These are phyloP conservation scores for Durotheca rogersii DNA, from an alignment of 495 filamentous ascomycete genomes.

Conservation along the genomic window DNA sequence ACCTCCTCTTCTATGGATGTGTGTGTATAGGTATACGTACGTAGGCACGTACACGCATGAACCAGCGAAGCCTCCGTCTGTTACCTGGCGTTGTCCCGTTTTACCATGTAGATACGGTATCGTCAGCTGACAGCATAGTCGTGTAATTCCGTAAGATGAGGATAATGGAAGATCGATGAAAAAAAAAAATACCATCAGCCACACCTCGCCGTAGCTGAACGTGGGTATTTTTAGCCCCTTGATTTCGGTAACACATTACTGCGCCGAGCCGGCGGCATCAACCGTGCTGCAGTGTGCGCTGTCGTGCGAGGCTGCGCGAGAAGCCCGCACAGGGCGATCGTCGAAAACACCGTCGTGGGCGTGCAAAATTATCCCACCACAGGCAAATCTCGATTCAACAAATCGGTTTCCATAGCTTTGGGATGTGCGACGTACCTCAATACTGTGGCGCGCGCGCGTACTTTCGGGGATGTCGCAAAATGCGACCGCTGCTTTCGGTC, in stretches of 20 bases:
- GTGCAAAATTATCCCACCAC: conserved; percentile 9
- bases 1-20: too few relatives aligned
- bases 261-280: conserved; percentile 24
- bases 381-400: conserved; percentile 31
- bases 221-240: conserved; percentile 3
- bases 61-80: too few relatives aligned
- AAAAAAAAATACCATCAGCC: conserved; percentile 16
- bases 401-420: conserved; percentile 25
- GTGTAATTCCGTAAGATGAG: neutral
- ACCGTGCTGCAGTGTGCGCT: conserved; percentile 19
- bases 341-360: neutral
- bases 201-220: conserved; percentile 9
- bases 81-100: too few relatives aligned
- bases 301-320: conserved; percentile 24
- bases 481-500: too few relatives aligned
- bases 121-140: conserved; percentile 18
- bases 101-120: conserved; percentile 5
- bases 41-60: too few relatives aligned
- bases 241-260: conserved; percentile 21
- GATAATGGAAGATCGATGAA: conserved; percentile 1
- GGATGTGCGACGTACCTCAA: conserved; percentile 16
- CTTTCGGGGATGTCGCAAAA: too few relatives aligned
- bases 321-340: conserved; percentile 12
- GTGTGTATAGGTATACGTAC: too few relatives aligned
- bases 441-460: conserved; percentile 3